Evolutionary conservation across 305 asterid species (phyloP), one percentile per base, ranked within the genome.

Genomic region (Rubia tinctorum): DNA sequence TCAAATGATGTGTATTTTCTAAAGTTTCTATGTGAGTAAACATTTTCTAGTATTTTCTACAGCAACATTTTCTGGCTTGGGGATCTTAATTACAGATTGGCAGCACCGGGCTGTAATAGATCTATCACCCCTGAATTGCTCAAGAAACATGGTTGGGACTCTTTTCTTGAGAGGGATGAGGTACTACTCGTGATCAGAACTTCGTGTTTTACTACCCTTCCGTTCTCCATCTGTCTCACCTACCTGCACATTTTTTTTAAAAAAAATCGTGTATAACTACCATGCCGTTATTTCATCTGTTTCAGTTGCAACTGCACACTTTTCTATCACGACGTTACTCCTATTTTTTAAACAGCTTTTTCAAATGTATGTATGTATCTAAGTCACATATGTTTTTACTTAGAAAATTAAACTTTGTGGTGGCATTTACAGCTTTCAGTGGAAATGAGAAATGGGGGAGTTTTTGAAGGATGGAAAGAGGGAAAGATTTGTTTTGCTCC

Each of bases 131-230:
- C 68, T 64, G 68, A 64, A 17, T 37, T 37, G 25, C 68, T 37
- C 23, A 17, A 64, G 68, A 64, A 64, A 37, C 68, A 37, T 34
- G 68, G 43, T 37, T 64, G 68, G 68, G 68, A 64, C 25, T 64
- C 68, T 42, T 42, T 64, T 37, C 68, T 64, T 13, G 68, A 64
- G 47, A 64, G 68, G 42, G 68, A 64, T 64, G 68, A 64, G 68
- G 68, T 64, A 64, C 4, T 6, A 14, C 7, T 49, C 14, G 6
- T 13, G 8, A 4, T 51, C 22, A n/a, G 58, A 51, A 17, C 14
- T 17, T 7, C 58, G 9, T 1, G 20, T 6, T 53, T 34, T 34
- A 34, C 39, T 34, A 34, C 39, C 39, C 39, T 34, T 34, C 39
- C 5, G 39, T 34, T 34, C 39, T 34, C 39, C 39, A 34, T 34